These are phyloP conservation scores for Acidomyces sp. DNA, from an alignment of 495 filamentous ascomycete species.

Conservation along the genomic window DNA sequence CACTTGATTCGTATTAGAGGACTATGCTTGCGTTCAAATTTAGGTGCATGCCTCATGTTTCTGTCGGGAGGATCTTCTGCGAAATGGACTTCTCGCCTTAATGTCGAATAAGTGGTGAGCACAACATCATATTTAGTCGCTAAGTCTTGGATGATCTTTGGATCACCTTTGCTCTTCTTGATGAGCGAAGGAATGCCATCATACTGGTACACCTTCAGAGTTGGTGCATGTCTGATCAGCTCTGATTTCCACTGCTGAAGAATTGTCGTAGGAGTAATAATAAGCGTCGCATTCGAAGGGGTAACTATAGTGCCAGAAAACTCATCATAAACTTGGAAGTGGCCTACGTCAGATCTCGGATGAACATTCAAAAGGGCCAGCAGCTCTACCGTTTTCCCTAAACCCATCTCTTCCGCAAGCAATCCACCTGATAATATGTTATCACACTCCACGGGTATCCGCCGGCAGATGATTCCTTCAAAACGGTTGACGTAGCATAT, in stretches of 20 bases:
- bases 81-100: slow-evolving; percentile 66
- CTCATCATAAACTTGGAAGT: slow-evolving; percentile 21
- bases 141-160: slow-evolving; percentile 38
- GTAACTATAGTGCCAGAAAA: slow-evolving; percentile 29
- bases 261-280: slow-evolving; percentile 73
- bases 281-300: slow-evolving; percentile 56
- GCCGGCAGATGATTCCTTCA: slow-evolving; percentile 42
- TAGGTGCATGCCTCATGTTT: slow-evolving; percentile 50
- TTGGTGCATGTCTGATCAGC: slow-evolving; percentile 52
- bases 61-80: slow-evolving; percentile 50
- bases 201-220: slow-evolving; percentile 38
- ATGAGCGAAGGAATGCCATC: slow-evolving; percentile 24
- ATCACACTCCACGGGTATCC: slow-evolving; percentile 32
- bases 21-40: slow-evolving; percentile 53
- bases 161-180: slow-evolving; percentile 23
- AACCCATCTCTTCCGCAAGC: slow-evolving; percentile 90
- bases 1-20: slow-evolving; percentile 69
- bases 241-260: slow-evolving; percentile 81
- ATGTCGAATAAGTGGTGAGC: slow-evolving; percentile 71
- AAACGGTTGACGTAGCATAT: slow-evolving; percentile 49
- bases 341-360: slow-evolving; percentile 22
- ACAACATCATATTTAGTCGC: slow-evolving; percentile 56
- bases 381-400: slow-evolving; percentile 89
- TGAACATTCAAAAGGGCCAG: slow-evolving; percentile 64
- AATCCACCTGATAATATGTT: slow-evolving; percentile 49